Conservation (phyloP, 306 rosid genomes). For the Trifolium dubium region DNA sequence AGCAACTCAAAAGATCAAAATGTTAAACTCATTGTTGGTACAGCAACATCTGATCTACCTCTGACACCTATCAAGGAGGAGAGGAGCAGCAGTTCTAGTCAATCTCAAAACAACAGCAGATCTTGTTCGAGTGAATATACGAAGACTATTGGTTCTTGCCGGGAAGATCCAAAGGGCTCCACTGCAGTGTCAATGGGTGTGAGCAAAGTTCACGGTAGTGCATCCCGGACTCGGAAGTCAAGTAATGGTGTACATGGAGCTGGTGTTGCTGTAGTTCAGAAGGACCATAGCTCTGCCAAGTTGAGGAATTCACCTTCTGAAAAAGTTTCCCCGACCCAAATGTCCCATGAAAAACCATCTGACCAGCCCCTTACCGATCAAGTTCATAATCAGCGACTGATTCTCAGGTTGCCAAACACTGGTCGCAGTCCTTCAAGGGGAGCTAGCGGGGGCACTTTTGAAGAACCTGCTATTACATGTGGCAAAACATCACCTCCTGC, state of each 20-base stretch:
- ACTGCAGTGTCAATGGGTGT: constrained; percentile 67
- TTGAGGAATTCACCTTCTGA: constrained; percentile 56
- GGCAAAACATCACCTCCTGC: constrained; percentile 71
- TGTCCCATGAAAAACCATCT: constrained; percentile 57
- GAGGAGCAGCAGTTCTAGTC: constrained; percentile 89
- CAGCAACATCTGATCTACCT: constrained; percentile 62
- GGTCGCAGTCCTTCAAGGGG: constrained; percentile 76
- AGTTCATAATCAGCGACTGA: constrained; percentile 60
- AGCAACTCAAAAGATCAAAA: constrained; percentile 64
- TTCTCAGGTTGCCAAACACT: constrained; percentile 70
- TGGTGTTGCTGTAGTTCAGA: constrained; percentile 56
- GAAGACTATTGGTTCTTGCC: constrained; percentile 61
- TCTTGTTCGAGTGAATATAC: constrained; percentile 84
- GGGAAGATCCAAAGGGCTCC: constrained; percentile 89
- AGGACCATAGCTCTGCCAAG: constrained; percentile 56
- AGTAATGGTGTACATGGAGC: constrained; percentile 71
- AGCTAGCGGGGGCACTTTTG: constrained; percentile 63
- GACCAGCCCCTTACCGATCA: constrained; percentile 61
- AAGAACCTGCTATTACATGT: constrained; percentile 55
- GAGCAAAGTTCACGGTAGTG: constrained; percentile 53
- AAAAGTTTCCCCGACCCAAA: constrained; percentile 52
- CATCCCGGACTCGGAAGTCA: constrained; percentile 72
- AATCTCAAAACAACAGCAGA: constrained; percentile 85
- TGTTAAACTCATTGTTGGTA: constrained; percentile 49
- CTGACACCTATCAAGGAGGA: constrained; percentile 72